Base-by-base conservation (phyloP, 257 asterid genomes). In the Fraxinus cuspidata region DNA sequence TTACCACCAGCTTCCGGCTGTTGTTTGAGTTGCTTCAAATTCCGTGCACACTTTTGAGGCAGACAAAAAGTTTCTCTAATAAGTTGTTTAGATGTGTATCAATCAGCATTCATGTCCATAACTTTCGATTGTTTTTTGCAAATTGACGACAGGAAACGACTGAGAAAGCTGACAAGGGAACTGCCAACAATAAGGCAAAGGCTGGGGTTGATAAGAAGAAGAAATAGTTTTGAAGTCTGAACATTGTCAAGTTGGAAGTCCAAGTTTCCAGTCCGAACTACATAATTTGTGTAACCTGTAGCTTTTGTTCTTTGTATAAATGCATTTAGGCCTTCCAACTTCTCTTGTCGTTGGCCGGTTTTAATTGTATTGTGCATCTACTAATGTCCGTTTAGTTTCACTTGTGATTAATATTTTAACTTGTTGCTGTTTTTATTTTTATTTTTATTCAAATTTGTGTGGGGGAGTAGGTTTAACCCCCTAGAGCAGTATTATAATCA, bases 131-230 rank as follows among this genome's bases (percentile, higher is more conserved):
- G 2, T 12, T 49, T 56, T n/a, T 6, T 77, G 76, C 49, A 80
- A 71, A 80, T 67, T 66, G 72, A 72, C 77, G n/a, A 37, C 94
- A 94, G 99, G 97, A 91, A 74, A 77, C 92, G 34, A 60, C 86
- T 8, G 91, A 78, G 73, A 89, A 87, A 73, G 63, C 78, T 44
- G 91, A 79, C 44, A 92, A 94, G 88, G 96, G 88, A 86, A 72
- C 84, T 31, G 85, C 84, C 70, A 91, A 85, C 89, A 94, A 92
- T 78, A 92, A 92, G 87, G 31, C 84, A n/a, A 94, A 94, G 88
- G 81, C 83, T 70, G 88, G 85, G 7, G 79, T 80, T 21, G 89
- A 86, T 31, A 88, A 77, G 91, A 94, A 86, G 89, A 94, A 91
- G 93, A 88, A 90, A 80, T 89, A 84, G 83, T 70, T 56, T 65